These are phyloP conservation scores for Cyclanthera cordifolia DNA, from an alignment of 306 rosid genomes.

Conservation along the genomic window DNA sequence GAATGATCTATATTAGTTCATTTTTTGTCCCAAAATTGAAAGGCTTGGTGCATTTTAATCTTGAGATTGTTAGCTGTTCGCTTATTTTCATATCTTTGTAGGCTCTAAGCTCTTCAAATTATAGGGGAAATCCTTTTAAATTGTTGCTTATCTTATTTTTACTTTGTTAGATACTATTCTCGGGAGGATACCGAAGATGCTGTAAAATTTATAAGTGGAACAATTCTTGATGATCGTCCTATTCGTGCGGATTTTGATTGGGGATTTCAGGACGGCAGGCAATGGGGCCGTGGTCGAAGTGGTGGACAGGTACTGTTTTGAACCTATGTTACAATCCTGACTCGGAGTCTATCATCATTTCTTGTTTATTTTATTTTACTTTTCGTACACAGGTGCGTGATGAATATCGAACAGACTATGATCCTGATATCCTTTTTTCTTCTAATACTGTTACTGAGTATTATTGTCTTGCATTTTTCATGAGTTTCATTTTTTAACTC, in stretches of 20 bases:
- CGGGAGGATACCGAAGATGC: constrained; percentile 95
- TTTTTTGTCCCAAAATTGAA: background rate
- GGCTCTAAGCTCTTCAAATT: background rate
- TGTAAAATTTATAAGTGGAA: constrained; percentile 85
- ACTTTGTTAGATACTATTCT: constrained; percentile 56
- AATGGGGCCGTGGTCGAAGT: constrained; percentile 99
- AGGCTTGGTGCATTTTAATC: background rate
- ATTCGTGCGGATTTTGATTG: constrained; percentile 99
- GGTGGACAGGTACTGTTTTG: constrained; percentile 73
- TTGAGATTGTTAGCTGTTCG: background rate
- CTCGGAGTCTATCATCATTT: background rate
- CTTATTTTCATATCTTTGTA: background rate
- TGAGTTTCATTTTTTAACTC: background rate
- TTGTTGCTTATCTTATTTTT: background rate
- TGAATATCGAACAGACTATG: constrained; percentile 94
- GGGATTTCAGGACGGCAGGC: constrained; percentile 98
- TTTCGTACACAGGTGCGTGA: constrained; percentile 71
- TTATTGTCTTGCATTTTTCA: background rate
- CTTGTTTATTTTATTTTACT: constrained; percentile 5
- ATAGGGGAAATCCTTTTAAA: background rate
- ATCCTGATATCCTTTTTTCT: constrained; percentile 86
- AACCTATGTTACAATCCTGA: constrained; percentile 7
- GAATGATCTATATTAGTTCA: background rate
- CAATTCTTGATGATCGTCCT: constrained; percentile 96
- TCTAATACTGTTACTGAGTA: background rate